Evolutionary conservation across 176 grass and related monocot genomes (phyloP), one percentile per base, ranked within the genome.

Genomic region (Calamus simplicifolius): DNA sequence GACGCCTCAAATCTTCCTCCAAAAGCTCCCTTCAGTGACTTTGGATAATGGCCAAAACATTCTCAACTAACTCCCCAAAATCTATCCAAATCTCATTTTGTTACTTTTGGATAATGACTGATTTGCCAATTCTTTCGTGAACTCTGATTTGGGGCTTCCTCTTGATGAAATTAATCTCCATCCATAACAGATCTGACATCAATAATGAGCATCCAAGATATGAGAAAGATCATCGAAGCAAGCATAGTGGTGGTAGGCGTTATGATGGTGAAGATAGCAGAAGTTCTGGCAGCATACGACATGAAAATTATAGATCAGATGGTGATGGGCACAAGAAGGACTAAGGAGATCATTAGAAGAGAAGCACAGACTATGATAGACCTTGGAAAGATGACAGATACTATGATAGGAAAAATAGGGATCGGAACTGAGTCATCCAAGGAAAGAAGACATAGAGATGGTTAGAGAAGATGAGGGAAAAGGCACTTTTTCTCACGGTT

Each of bases 161-260:
- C n/a, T n/a, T n/a, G n/a, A n/a, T n/a, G n/a, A n/a, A n/a, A n/a
- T n/a, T n/a, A n/a, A n/a, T n/a, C n/a, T n/a, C n/a, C n/a, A n/a
- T n/a, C n/a, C n/a, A n/a, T n/a, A n/a, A n/a, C n/a, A n/a, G n/a
- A n/a, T n/a, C n/a, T n/a, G n/a, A n/a, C n/a, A n/a, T n/a, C n/a
- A n/a, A 66, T 48, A 60, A 73, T 52, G 85, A 82, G 6, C 35
- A 71, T 67, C 54, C 17, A 12, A 80, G 48, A 70, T 73, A 73
- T 2, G 72, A 70, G 4, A 69, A 50, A 65, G 73, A 66, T 59
- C 53, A 86, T 61, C 75, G 61, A 53, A 87, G 66, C 57, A 61
- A 63, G 52, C 55, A 79, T 2, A 67, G 61, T 3, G 78, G 80
- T 57, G 63, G 62, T 59, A 85, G 78, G 80, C 75, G 75, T 16